These are phyloP conservation scores for Hordeum marinum DNA, from an alignment of 176 grass and related monocot genomes.

Conservation along the genomic window DNA sequence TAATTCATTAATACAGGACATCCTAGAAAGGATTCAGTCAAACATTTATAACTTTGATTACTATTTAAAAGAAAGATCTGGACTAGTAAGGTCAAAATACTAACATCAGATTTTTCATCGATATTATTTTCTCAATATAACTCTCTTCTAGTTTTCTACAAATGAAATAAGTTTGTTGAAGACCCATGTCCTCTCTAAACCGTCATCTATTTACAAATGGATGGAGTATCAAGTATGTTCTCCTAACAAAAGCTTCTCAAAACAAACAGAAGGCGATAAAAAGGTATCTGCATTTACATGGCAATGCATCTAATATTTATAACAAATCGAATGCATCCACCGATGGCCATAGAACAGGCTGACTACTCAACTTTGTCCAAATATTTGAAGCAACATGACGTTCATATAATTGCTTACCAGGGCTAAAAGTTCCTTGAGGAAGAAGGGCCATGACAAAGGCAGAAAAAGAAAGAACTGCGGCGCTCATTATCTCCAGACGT, in stretches of 20 bases:
- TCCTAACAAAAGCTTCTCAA: too few relatives aligned
- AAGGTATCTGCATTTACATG: too few relatives aligned
- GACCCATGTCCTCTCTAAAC: neutral
- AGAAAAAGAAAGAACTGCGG: constrained; percentile 67
- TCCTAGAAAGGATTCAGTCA: neutral
- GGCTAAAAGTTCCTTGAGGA: constrained; percentile 70
- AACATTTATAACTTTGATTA: neutral
- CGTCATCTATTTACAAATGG: neutral
- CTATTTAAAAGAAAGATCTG: neutral
- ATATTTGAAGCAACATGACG: neutral
- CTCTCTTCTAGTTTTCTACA: neutral
- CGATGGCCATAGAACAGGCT: neutral
- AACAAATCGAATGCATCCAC: neutral
- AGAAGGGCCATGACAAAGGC: constrained; percentile 77
- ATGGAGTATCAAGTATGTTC: neutral
- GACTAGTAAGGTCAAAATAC: neutral
- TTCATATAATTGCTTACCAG: constrained; percentile 42
- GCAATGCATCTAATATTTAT: too few relatives aligned
- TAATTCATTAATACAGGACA: neutral
- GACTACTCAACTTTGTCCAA: neutral
- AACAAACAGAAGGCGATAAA: too few relatives aligned
- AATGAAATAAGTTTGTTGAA: neutral
- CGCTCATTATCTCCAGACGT: constrained; percentile 71
- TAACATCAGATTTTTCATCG: neutral
- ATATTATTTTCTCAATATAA: neutral